A percentile compares a stretch with the other conserved stretches of the same genome.
phyloP scores from a whole-genome alignment of 345 rosid genomes.

The Eucalyptus marginata region DNA sequence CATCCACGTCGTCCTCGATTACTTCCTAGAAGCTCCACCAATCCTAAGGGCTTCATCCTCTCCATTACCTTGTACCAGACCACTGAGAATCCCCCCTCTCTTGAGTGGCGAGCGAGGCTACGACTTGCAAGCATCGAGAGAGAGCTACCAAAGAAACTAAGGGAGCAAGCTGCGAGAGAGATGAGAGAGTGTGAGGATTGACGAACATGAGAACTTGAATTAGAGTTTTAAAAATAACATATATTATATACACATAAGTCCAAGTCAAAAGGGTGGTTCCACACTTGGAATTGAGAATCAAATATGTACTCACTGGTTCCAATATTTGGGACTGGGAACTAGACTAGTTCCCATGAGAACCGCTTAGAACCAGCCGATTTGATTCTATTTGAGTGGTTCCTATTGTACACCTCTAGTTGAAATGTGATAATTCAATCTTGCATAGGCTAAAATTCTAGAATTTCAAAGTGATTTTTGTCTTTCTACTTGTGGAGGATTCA shows the following conservation, averaged over 20 bases:
- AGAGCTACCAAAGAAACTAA: not conserved
- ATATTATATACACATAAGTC: rapidly evolving
- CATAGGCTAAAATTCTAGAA: not conserved
- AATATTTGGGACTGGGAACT: too few relatives aligned
- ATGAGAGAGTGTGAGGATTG: not conserved
- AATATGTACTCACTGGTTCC: rapidly evolving
- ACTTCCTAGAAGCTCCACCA: not conserved
- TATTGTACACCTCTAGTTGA: too few relatives aligned
- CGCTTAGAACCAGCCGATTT: rapidly evolving
- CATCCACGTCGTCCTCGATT: not conserved
- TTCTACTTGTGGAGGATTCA: not conserved
- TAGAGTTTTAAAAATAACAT: not conserved
- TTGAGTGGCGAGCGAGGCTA: not conserved
- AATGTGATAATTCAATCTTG: not conserved
- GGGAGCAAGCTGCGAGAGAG: not conserved
- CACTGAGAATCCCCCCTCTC: not conserved
- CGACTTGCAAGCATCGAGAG: not conserved
- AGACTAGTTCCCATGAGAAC: too few relatives aligned
- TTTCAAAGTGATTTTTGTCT: not conserved
- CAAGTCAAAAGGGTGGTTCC: rapidly evolving
- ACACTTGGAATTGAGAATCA: rapidly evolving
- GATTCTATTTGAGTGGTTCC: not conserved
- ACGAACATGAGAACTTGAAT: not conserved
- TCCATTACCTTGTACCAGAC: not conserved
- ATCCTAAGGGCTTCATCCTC: not conserved